Conservation (phyloP, 1,139 yeast species). For the Kurtzmaniella quercitrusa region DNA sequence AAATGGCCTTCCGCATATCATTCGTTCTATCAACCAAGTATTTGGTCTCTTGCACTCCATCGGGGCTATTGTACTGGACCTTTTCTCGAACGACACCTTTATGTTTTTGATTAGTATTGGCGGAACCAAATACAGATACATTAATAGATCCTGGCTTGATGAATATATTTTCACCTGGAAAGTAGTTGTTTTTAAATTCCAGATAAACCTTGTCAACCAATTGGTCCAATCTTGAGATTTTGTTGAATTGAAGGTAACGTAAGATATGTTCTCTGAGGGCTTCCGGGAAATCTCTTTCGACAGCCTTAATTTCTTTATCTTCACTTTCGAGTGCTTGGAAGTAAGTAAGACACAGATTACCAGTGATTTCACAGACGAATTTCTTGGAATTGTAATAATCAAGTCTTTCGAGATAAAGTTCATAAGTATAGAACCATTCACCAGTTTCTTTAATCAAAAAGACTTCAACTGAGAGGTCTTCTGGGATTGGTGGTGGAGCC, state of each 20-base stretch:
- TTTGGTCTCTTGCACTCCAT: conserved; percentile 31
- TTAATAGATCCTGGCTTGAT: conserved; percentile 38
- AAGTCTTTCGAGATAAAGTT: conserved; percentile 64
- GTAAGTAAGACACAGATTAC: conserved; percentile 85
- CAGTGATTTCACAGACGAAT: conserved; percentile 94
- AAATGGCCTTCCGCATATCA: conserved; percentile 57
- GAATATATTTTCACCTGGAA: conserved; percentile 84
- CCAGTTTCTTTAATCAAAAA: conserved; percentile 81
- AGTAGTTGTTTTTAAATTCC: conserved; percentile 76
- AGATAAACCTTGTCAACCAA: conserved; percentile 81
- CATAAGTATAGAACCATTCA: conserved; percentile 81
- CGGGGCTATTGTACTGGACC: conserved; percentile 52
- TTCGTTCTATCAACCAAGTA: conserved; percentile 61
- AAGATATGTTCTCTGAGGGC: conserved; percentile 88
- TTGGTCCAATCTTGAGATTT: conserved; percentile 79
- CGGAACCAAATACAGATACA: conserved; percentile 2
- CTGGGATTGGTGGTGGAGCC: conserved; percentile 54
- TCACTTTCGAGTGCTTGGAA: conserved; percentile 87
- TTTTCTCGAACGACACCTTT: conserved; percentile 42
- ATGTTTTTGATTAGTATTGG: conserved; percentile 18
- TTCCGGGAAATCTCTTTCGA: conserved; percentile 84
- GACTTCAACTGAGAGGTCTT: conserved; percentile 50
- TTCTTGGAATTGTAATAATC: conserved; percentile 71
- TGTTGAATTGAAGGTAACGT: conserved; percentile 76
- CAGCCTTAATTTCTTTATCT: conserved; percentile 58